A percentile compares a stretch with the other conserved stretches of the same genome.
Conservation (phyloP, 805 yeast species). For the Pichia cabralensis region DNA sequence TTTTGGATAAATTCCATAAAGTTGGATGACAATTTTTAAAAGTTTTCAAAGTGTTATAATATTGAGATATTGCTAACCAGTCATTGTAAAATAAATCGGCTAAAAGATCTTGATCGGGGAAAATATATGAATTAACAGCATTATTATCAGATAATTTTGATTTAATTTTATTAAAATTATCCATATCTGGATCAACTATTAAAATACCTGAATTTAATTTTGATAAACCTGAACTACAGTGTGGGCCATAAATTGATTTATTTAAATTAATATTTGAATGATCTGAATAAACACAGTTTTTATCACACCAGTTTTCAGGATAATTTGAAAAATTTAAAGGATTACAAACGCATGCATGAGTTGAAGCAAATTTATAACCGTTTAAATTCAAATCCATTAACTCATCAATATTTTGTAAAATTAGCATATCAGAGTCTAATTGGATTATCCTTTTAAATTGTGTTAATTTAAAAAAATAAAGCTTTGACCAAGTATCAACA, state of each 20-base stretch:
- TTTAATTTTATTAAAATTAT: slow-evolving; percentile 31
- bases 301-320: slow-evolving; percentile 41
- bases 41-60: slow-evolving; percentile 49
- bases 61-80: slow-evolving; percentile 45
- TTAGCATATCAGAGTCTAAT: slow-evolving; percentile 53
- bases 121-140: slow-evolving; percentile 34
- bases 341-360: slow-evolving; percentile 55
- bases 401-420: slow-evolving; percentile 49
- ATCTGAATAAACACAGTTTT: slow-evolving; percentile 40
- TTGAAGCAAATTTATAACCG: slow-evolving; percentile 39
- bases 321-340: slow-evolving; percentile 43
- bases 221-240: slow-evolving; percentile 30
- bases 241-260: slow-evolving; percentile 31
- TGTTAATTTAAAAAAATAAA: slow-evolving; percentile 41
- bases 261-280: neutral
- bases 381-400: slow-evolving; percentile 37
- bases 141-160: slow-evolving; percentile 30
- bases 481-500: slow-evolving; percentile 53
- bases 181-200: slow-evolving; percentile 35
- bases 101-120: slow-evolving; percentile 49
- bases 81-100: slow-evolving; percentile 40
- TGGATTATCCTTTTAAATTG: slow-evolving; percentile 47
- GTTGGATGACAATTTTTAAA: slow-evolving; percentile 34
- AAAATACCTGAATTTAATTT: slow-evolving; percentile 54
- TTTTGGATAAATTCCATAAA: slow-evolving; percentile 37